A percentile compares a stretch with the other conserved stretches of the same genome.
phyloP scores from a whole-genome alignment of 2,329 filamentous ascomycete genomes.

The Colletotrichum phormii region DNA sequence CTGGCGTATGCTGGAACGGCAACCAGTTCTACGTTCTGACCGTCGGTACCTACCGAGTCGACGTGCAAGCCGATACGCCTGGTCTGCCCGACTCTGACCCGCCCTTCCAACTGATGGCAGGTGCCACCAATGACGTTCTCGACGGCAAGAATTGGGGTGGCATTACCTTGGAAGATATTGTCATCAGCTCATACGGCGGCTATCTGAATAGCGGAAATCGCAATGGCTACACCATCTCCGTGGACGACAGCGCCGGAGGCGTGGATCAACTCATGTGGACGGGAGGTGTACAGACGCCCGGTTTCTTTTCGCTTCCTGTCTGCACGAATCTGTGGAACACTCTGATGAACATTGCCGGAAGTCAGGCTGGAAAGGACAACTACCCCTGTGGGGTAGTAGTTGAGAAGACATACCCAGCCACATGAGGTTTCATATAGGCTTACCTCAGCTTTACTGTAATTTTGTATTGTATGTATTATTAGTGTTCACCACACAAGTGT shows the following conservation, averaged over 20 bases:
- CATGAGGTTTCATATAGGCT: neutral
- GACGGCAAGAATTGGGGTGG: constrained; percentile 22
- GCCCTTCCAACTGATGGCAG: neutral
- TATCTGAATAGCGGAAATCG: constrained; percentile 11
- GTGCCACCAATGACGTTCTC: constrained; percentile 8
- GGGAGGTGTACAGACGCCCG: constrained; percentile 1
- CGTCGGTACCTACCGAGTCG: neutral
- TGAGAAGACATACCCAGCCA: neutral
- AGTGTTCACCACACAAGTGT: neutral
- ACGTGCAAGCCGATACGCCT: neutral
- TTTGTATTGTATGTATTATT: neutral
- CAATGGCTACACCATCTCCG: constrained; percentile 13
- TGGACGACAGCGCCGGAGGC: constrained; percentile 1
- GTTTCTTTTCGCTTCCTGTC: constrained; percentile 15
- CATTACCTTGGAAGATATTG: constrained; percentile 23
- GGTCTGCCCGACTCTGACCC: neutral
- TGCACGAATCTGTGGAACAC: constrained; percentile 28
- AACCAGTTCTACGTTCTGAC: constrained; percentile 23
- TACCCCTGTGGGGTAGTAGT: constrained; percentile 14
- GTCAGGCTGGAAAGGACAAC: neutral
- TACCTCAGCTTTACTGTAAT: neutral
- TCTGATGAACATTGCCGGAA: constrained; percentile 2
- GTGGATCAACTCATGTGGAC: constrained; percentile 11
- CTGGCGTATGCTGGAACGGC: constrained; percentile 15
- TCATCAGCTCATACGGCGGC: constrained; percentile 15